These are phyloP conservation scores for Cucumis hystrix DNA, from an alignment of 306 rosid genomes.

Conservation along the genomic window DNA sequence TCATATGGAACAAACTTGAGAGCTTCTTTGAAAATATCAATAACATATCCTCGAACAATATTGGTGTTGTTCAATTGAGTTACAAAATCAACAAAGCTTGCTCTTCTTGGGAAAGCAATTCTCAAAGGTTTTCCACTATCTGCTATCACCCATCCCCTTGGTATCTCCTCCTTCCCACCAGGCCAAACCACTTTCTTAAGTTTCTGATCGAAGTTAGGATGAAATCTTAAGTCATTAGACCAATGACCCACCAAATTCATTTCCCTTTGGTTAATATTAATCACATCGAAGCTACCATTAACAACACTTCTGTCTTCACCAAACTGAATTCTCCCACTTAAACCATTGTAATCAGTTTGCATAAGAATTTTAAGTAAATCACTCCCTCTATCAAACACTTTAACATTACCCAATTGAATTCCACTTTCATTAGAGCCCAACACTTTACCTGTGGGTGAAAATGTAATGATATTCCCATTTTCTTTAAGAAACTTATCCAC, in stretches of 20 bases:
- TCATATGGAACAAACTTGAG: slow-evolving; percentile 52
- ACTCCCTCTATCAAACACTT: slow-evolving; percentile 52
- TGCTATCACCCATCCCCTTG: slow-evolving; percentile 93
- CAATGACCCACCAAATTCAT: slow-evolving; percentile 55
- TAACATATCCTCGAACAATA: slow-evolving; percentile 50
- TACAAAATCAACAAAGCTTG: slow-evolving; percentile 77
- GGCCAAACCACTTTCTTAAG: slow-evolving; percentile 70
- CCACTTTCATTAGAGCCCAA: slow-evolving; percentile 15
- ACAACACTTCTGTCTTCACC: slow-evolving; percentile 34
- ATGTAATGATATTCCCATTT: slow-evolving; percentile 33
- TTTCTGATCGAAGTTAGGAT: slow-evolving; percentile 34
- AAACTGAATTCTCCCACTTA: slow-evolving; percentile 58
- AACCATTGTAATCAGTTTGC: slow-evolving; percentile 48
- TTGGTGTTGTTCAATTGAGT: slow-evolving; percentile 35
- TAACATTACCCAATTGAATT: slow-evolving; percentile 47
- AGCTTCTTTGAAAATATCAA: slow-evolving; percentile 64
- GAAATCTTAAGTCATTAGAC: slow-evolving; percentile 45
- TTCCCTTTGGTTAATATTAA: slow-evolving; percentile 41
- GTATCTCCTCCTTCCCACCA: slow-evolving; percentile 53
- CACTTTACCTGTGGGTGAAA: slow-evolving; percentile 24
- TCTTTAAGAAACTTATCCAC: slow-evolving; percentile 37
- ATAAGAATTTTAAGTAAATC: slow-evolving; percentile 32
- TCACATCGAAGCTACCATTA: slow-evolving; percentile 56
- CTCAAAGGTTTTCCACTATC: slow-evolving; percentile 52
- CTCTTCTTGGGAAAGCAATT: slow-evolving; percentile 76